Evolutionary conservation across 2,329 filamentous ascomycete genomes (phyloP).

Genomic region (Fonsecaea pedrosoi): DNA sequence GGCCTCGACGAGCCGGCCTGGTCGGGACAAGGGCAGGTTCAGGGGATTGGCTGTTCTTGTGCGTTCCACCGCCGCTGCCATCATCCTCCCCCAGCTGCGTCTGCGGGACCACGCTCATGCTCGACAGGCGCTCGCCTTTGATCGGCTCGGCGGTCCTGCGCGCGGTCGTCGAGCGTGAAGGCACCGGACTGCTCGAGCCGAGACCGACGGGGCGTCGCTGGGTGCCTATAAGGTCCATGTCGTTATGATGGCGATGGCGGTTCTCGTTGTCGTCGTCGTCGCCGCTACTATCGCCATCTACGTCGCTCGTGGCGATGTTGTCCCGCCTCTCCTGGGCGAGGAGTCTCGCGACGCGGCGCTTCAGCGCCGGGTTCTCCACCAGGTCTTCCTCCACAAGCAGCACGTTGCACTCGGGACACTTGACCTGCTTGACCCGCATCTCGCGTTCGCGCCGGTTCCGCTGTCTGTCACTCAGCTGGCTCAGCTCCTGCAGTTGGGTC

Average conservation of each 20-base stretch:
- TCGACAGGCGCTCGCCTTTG: constrained; percentile 16
- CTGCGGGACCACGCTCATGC: constrained; percentile 15
- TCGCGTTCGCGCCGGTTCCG: constrained; percentile 14
- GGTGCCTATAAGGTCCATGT: constrained; percentile 26
- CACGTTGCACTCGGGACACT: constrained; percentile 53
- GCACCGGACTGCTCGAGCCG: constrained; percentile 29
- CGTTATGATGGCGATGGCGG: neutral
- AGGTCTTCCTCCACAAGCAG: constrained; percentile 47
- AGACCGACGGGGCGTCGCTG: constrained; percentile 33
- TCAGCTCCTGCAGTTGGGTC: constrained; percentile 32
- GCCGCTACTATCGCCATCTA: constrained; percentile 33
- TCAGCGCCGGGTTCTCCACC: constrained; percentile 48
- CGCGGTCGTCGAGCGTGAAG: neutral
- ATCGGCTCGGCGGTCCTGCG: neutral
- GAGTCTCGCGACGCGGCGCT: constrained; percentile 48
- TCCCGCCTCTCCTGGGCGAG: constrained; percentile 39
- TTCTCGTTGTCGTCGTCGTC: constrained; percentile 28
- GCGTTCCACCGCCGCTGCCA: neutral
- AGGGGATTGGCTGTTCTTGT: neutral
- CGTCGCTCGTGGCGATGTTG: constrained; percentile 36
- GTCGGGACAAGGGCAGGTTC: neutral
- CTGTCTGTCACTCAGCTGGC: constrained; percentile 7
- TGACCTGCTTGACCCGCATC: constrained; percentile 37
- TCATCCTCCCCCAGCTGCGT: constrained; percentile 4
- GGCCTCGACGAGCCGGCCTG: neutral